A percentile compares a stretch with the other conserved stretches of the same genome.
Evolutionary conservation across 805 yeast genomes (phyloP).

Genomic region (Scheffersomyces ergatensis): DNA sequence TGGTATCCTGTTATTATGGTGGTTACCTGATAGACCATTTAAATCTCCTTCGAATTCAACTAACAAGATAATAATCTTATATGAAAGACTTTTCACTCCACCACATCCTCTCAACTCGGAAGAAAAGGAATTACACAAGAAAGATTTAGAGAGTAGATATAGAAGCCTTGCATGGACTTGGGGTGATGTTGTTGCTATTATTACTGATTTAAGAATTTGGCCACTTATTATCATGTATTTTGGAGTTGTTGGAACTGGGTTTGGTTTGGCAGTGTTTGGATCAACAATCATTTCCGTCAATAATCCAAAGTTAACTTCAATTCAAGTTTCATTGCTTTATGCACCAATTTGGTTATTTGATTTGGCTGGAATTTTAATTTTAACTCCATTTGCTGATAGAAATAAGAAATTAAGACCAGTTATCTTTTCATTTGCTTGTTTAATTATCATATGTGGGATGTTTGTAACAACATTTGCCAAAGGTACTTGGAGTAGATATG

Average conservation of each 20-base stretch:
- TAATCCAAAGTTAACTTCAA: conserved; percentile 61
- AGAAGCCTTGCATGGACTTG: conserved; percentile 51
- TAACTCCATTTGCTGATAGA: conserved; percentile 80
- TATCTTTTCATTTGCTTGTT: conserved; percentile 60
- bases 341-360: conserved; percentile 94
- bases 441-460: conserved; percentile 72
- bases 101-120: conserved; percentile 48
- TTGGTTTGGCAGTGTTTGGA: conserved; percentile 81
- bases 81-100: conserved; percentile 26
- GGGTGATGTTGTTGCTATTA: conserved; percentile 52
- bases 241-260: conserved; percentile 92
- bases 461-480: conserved; percentile 73
- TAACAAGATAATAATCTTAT: conserved; percentile 15
- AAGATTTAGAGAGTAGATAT: conserved; percentile 58
- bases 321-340: conserved; percentile 69
- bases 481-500: conserved; percentile 74
- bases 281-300: conserved; percentile 69
- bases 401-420: conserved; percentile 57
- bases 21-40: conserved; percentile 81
- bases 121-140: conserved; percentile 56
- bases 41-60: conserved; percentile 6
- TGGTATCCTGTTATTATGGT: conserved; percentile 68
- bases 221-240: conserved; percentile 85
- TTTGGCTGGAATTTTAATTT: conserved; percentile 64
- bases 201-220: conserved; percentile 70